Base-by-base conservation (phyloP, 352 stramenopile species). In the Phytophthora lateralis region DNA sequence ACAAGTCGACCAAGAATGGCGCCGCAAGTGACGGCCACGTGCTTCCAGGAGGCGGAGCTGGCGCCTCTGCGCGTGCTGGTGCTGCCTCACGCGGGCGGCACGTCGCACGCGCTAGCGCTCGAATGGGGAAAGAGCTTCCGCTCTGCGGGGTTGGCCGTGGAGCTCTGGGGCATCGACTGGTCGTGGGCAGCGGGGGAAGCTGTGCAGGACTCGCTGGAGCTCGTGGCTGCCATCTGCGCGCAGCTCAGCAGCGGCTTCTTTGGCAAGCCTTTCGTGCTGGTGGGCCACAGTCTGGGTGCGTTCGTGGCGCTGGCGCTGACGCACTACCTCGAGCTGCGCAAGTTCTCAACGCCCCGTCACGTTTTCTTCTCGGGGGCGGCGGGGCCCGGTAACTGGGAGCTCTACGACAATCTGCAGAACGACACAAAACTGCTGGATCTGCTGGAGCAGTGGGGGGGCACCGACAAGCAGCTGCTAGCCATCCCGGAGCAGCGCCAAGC, bases 141-240 rank as follows among this genome's bases (percentile, higher is more conserved):
- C 53, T 53, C 49, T 17, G 50, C 73, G 3, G 58, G 63, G 11
- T 49, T 86, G 11, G 46, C 24, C 37, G 73, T 85, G 18, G 83
- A 92, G 58, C 54, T 90, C 17, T 82, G 82, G 70, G 81, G 77
- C 44, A 63, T 90, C 26, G 80, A 92, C 72, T 92, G 80, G 78
- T 60, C 46, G 30, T 82, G 76, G 71, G 45, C 38, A 11, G 15
- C 34, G 0, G 41, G 68, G 10, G 38, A 57, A 15, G 48, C 50
- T 6, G 52, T 39, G 37, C 34, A 53, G 24, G 58, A 78, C 41
- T 50, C 57, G 34, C 59, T 69, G 18, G 71, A 71, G 55, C 54
- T 82, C 15, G 48, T 76, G 39, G 69, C 71, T 10, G 74, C 68
- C 11, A 67, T 87, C 41, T 73, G 73, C 45, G 56, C 60, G 45